These are phyloP conservation scores for Ananas comosus DNA, from an alignment of 176 grass and related monocot species.

Conservation along the genomic window DNA sequence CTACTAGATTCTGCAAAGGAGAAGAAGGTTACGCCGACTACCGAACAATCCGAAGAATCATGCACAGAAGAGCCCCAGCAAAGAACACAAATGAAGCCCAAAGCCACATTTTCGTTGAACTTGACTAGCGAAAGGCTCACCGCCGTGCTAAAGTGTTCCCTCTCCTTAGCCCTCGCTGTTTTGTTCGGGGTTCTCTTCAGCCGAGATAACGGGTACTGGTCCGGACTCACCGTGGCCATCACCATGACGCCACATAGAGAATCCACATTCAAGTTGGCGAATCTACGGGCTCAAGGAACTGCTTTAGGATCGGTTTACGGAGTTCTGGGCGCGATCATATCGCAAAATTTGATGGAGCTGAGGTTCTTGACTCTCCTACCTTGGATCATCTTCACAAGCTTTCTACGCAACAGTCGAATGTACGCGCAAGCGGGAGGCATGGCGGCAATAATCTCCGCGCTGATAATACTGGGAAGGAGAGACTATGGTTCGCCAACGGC, in stretches of 20 bases:
- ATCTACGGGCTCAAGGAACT: constrained; percentile 53
- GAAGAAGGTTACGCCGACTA: constrained; percentile 24
- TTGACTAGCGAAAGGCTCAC: constrained; percentile 18
- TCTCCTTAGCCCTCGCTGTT: constrained; percentile 55
- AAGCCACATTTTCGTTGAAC: not conserved
- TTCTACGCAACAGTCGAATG: constrained; percentile 52
- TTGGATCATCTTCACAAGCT: constrained; percentile 51
- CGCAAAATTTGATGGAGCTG: constrained; percentile 63
- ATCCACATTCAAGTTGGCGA: constrained; percentile 45
- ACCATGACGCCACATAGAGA: constrained; percentile 46
- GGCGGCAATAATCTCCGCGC: constrained; percentile 36
- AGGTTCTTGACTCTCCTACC: constrained; percentile 66
- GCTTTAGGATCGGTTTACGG: constrained; percentile 62
- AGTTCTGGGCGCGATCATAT: constrained; percentile 42
- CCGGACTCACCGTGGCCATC: constrained; percentile 66
- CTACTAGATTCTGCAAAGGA: constrained; percentile 1
- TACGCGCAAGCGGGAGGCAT: constrained; percentile 41
- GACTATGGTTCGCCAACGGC: constrained; percentile 51
- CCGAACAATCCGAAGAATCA: constrained; percentile 12
- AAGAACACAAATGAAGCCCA: not conserved
- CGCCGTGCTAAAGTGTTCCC: constrained; percentile 42
- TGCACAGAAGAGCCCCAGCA: constrained; percentile 12
- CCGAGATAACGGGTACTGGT: constrained; percentile 72
- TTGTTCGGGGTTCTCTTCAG: constrained; percentile 64
- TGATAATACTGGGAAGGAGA: constrained; percentile 56